Base-by-base conservation (phyloP, 148 eudicot genomes). In the Oxyria digyna region DNA sequence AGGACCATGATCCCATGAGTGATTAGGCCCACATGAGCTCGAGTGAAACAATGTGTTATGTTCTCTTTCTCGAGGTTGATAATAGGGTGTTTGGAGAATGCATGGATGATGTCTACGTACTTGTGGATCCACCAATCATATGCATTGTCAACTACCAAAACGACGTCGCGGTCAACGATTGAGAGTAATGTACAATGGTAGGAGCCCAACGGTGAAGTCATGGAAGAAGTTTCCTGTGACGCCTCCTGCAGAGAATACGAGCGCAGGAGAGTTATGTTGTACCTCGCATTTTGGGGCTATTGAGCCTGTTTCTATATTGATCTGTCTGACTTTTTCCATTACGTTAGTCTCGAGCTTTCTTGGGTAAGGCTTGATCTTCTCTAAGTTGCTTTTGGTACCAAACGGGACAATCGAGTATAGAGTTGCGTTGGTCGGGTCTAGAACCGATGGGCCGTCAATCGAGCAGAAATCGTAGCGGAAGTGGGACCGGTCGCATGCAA, bases 401-500 rank as follows among this genome's bases (percentile, higher is more conserved):
- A n/a, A n/a, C n/a, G 38, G 38, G 4, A 3, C 87, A 11, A 65
- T 59, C 17, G 73, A 27, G 65, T 74, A 76, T 43, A 85, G 31
- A 0, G 84, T 80, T 3, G 75, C 67, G 6, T 72, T 67, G 8
- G 29, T 77, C 8, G 87, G 83, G 76, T 83, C 79, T 75, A 81
- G 41, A 8, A 69, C 64, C 9, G 77, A 67, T 64, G 83, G 85
- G 23, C 82, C 83, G 65, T 75, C 79, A 63, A 83, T 67, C 20
- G 68, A 71, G 71, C 89, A 85, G 31, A 74, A 14, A 71, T 81
- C 85, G 27, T 79, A 83, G 69, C 81, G 79, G 54, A 57, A 77
- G 71, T 81, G 87, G 29, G 83, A 79, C 3, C 67, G 79, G 68
- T 85, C 89, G 62, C 89, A 85, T 37, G 70, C 77, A 29, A 85